These are phyloP conservation scores for Laburnicola sp. DNA, from an alignment of 2,329 filamentous ascomycete genomes.

Conservation along the genomic window DNA sequence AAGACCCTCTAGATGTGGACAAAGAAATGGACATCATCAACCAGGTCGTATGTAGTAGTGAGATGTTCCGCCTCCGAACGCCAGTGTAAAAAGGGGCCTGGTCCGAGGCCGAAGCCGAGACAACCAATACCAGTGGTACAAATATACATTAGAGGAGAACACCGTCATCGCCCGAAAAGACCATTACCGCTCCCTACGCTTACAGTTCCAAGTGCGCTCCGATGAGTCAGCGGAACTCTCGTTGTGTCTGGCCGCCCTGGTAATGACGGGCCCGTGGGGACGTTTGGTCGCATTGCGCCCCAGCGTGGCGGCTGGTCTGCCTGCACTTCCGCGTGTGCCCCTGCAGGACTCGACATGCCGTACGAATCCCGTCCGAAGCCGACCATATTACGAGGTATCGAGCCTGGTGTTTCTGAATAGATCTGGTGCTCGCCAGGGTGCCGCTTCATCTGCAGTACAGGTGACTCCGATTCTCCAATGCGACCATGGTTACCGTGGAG, in stretches of 20 bases:
- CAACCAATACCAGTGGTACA: slow-evolving; percentile 1
- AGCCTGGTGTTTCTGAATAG: slow-evolving; percentile 33
- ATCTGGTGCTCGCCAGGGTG: slow-evolving; percentile 32
- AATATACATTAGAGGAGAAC: slow-evolving; percentile 8
- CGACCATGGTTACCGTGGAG: slow-evolving; percentile 30
- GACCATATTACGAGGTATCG: slow-evolving; percentile 30
- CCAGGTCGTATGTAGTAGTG: slow-evolving; percentile 4
- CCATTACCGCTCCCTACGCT: slow-evolving; percentile 34
- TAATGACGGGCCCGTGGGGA: slow-evolving; percentile 23
- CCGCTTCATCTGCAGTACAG: slow-evolving; percentile 45
- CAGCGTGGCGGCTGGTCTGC: slow-evolving; percentile 34
- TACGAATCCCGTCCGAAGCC: slow-evolving; percentile 34
- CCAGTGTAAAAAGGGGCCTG: background rate
- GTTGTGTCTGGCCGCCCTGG: slow-evolving; percentile 27
- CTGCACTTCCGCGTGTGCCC: slow-evolving; percentile 25
- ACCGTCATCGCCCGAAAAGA: slow-evolving; percentile 36
- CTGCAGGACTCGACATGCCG: slow-evolving; percentile 35
- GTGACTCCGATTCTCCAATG: slow-evolving; percentile 40
- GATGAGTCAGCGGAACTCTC: slow-evolving; percentile 33
- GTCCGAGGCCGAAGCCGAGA: background rate
- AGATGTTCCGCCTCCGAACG: slow-evolving; percentile 1
- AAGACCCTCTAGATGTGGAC: background rate
- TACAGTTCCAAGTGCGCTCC: slow-evolving; percentile 34
- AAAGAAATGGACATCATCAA: background rate
- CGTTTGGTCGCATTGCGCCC: slow-evolving; percentile 22